phyloP scores from a whole-genome alignment of 495 filamentous ascomycete genomes.

The Xylaria cubensis region DNA sequence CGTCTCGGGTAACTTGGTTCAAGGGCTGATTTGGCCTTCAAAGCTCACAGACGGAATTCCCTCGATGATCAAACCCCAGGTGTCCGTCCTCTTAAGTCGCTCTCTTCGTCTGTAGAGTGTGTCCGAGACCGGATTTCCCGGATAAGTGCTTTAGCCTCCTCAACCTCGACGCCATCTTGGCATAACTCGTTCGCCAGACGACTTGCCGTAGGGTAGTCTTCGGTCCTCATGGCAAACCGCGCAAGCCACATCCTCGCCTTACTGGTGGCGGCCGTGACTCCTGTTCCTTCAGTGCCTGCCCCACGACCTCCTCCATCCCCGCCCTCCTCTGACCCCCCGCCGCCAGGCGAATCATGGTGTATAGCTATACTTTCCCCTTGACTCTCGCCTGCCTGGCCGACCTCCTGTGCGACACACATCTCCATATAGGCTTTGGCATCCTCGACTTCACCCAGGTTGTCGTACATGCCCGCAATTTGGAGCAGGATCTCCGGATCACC shows the following conservation, averaged over 20 bases:
- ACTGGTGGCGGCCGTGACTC: slow-evolving; percentile 86
- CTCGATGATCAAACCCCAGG: not conserved
- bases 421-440: slow-evolving; percentile 95
- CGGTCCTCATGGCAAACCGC: slow-evolving; percentile 73
- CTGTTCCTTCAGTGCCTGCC: slow-evolving; percentile 62
- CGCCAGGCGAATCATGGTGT: slow-evolving; percentile 55
- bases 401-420: slow-evolving; percentile 88
- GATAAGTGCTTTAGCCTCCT: slow-evolving; percentile 96
- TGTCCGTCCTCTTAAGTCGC: slow-evolving; percentile 14
- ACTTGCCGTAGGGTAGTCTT: slow-evolving; percentile 76
- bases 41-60: not conserved
- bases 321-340: slow-evolving; percentile 60
- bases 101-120: slow-evolving; percentile 54
- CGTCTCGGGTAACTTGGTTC: not conserved
- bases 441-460: slow-evolving; percentile 72
- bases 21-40: no score
- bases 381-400: slow-evolving; percentile 54
- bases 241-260: slow-evolving; percentile 96
- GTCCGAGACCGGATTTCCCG: slow-evolving; percentile 84
- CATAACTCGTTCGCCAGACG: slow-evolving; percentile 88
- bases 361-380: slow-evolving; percentile 58
- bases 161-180: slow-evolving; percentile 95
- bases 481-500: slow-evolving; percentile 90
- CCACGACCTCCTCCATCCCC: slow-evolving; percentile 49
- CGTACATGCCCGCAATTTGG: slow-evolving; percentile 89